phyloP scores from a whole-genome alignment of 805 yeast species.

The Sugiyamaella boreocaroliniensis region DNA sequence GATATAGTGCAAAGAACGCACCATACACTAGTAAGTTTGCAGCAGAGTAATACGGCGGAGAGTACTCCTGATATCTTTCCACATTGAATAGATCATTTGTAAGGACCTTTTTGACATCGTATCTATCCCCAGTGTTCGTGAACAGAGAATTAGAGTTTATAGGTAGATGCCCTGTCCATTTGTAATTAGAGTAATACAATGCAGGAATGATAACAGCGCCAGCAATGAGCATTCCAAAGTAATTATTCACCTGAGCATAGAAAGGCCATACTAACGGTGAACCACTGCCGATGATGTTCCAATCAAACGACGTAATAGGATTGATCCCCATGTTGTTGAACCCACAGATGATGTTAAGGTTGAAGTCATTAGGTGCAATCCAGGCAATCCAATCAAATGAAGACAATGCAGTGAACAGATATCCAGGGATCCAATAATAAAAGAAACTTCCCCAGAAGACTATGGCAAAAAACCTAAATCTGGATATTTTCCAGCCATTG shows the following conservation, averaged over 20 bases:
- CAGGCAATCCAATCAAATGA: conserved; percentile 60
- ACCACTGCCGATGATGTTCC: conserved; percentile 32
- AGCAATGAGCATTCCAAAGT: conserved; percentile 42
- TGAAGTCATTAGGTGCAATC: conserved; percentile 48
- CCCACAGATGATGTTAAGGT: conserved; percentile 59
- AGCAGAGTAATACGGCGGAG: conserved; percentile 65
- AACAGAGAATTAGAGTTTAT: conserved; percentile 47
- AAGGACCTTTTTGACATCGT: conserved; percentile 40
- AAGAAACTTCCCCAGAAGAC: conserved; percentile 39
- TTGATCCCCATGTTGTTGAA: conserved; percentile 42
- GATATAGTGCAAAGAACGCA: conserved; percentile 49
- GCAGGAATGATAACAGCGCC: conserved; percentile 26
- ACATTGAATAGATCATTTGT: conserved; percentile 40
- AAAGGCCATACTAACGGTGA: conserved; percentile 41
- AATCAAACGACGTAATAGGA: conserved; percentile 43
- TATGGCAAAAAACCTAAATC: conserved; percentile 45
- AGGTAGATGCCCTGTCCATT: conserved; percentile 58
- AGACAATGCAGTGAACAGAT: conserved; percentile 53
- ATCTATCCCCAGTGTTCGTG: conserved; percentile 47
- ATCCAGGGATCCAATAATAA: conserved; percentile 68
- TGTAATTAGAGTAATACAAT: conserved; percentile 48
- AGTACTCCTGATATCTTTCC: conserved; percentile 47
- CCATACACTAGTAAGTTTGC: conserved; percentile 42
- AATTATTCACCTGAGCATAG: conserved; percentile 31
- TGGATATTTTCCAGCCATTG: conserved; percentile 55